Evolutionary conservation across 1,139 yeast genomes (phyloP).

Genomic region (Saccharomyces pastorianus): DNA sequence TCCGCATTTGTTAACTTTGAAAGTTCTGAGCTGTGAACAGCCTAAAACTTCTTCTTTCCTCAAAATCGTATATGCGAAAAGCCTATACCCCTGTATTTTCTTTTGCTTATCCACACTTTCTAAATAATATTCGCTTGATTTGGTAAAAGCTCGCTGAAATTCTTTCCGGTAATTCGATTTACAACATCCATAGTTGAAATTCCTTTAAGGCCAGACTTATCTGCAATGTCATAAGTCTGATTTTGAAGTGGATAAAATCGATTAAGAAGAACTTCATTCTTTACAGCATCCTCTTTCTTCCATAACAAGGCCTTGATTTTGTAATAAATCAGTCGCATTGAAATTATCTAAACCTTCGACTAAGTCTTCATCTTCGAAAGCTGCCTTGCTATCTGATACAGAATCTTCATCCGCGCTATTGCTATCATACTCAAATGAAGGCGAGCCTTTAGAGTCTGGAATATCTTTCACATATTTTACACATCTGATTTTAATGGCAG

Average conservation of each 20-base stretch:
- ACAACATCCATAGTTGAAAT: constrained; percentile 50
- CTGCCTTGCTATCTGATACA: constrained; percentile 12
- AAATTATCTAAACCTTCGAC: constrained; percentile 28
- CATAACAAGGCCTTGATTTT: constrained; percentile 29
- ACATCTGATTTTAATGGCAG: constrained; percentile 45
- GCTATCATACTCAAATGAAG: constrained; percentile 25
- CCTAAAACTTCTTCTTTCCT: constrained; percentile 62
- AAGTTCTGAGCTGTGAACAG: constrained; percentile 47
- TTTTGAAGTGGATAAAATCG: constrained; percentile 52
- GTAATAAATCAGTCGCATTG: constrained; percentile 28
- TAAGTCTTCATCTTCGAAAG: constrained; percentile 26
- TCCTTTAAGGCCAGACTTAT: constrained; percentile 39
- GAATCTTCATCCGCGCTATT: constrained; percentile 27
- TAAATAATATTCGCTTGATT: constrained; percentile 41
- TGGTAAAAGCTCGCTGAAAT: constrained; percentile 43
- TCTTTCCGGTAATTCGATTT: constrained; percentile 45
- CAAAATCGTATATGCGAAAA: constrained; percentile 63
- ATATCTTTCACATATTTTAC: constrained; percentile 50
- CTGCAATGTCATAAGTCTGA: constrained; percentile 49
- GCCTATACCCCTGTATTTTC: constrained; percentile 31
- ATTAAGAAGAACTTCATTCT: constrained; percentile 34
- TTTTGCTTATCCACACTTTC: constrained; percentile 34
- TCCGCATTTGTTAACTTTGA: constrained; percentile 22
- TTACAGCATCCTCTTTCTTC: constrained; percentile 16
- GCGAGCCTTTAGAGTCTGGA: constrained; percentile 20